Conservation (phyloP, 2,329 filamentous ascomycete species). For the Penicillium sp. region DNA sequence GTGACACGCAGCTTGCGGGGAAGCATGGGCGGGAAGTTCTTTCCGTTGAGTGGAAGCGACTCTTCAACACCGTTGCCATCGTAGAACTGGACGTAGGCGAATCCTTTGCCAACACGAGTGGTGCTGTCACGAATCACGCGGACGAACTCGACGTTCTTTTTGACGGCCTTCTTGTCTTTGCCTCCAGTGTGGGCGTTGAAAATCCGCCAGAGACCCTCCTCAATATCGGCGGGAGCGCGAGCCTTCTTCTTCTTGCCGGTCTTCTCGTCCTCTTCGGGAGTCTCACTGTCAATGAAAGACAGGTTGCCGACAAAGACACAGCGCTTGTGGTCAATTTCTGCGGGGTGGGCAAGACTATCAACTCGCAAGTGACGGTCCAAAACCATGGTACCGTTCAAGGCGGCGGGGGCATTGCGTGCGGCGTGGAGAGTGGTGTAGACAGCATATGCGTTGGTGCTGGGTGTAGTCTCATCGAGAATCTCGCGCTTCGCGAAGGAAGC, state of each 20-base stretch:
- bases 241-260: conserved; percentile 69
- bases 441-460: conserved; percentile 89
- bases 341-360: conserved; percentile 85
- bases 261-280: conserved; percentile 55
- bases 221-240: conserved; percentile 76
- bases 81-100: conserved; percentile 96
- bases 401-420: conserved; percentile 70
- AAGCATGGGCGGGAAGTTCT: conserved; percentile 93
- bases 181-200: conserved; percentile 39
- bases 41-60: conserved; percentile 82
- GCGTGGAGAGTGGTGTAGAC: conserved; percentile 77
- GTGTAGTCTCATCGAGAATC: conserved; percentile 85
- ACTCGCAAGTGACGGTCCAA: conserved; percentile 86
- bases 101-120: conserved; percentile 91
- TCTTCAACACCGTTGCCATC: conserved; percentile 85
- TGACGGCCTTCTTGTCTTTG: conserved; percentile 45
- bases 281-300: conserved; percentile 92
- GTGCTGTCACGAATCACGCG: conserved; percentile 85
- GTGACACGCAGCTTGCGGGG: conserved; percentile 81
- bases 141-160: conserved; percentile 85
- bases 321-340: conserved; percentile 75
- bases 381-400: conserved; percentile 79
- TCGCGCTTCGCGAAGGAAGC: conserved; percentile 91
- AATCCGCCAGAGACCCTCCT: conserved; percentile 67
- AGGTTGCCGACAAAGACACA: conserved; percentile 97